Percentiles rank a stretch among this genome's conserved stretches.
phyloP scores from a whole-genome alignment of 768 basidiomycete species.

The Amanita jacksonii region DNA sequence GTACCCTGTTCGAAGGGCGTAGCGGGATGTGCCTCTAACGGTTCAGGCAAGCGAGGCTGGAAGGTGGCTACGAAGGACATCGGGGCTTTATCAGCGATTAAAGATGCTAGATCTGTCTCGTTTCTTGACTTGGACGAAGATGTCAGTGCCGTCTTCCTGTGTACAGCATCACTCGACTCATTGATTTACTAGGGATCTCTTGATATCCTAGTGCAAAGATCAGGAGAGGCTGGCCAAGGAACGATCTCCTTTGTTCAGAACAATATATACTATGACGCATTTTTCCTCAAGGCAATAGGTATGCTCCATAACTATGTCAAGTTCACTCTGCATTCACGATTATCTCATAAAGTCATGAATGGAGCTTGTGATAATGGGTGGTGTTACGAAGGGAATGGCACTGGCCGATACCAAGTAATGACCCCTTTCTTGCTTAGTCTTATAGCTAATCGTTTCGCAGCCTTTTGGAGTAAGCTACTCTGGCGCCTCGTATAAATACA shows the following conservation, averaged over 20 bases:
- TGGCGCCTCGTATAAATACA: conserved; percentile 95
- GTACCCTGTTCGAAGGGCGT: conserved; percentile 47
- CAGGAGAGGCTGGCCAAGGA: conserved; percentile 53
- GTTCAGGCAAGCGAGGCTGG: conserved; percentile 57
- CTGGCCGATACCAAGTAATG: conserved; percentile 64
- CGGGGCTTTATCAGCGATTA: conserved; percentile 51
- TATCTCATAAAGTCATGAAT: conserved; percentile 65
- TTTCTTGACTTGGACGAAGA: conserved; percentile 96
- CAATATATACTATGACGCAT: conserved; percentile 97
- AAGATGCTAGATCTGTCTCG: conserved; percentile 68
- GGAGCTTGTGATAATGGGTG: conserved; percentile 83
- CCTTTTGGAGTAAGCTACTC: conserved; percentile 92
- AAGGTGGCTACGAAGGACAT: conserved; percentile 43
- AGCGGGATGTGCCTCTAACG: conserved; percentile 43
- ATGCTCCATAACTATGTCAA: conserved; percentile 14
- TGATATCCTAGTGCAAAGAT: conserved; percentile 87
- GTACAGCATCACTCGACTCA: neutral
- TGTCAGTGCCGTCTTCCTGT: conserved; percentile 36
- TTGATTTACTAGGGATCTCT: conserved; percentile 54
- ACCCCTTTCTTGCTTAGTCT: conserved; percentile 3
- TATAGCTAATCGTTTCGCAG: conserved; percentile 27
- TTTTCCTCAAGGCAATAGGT: conserved; percentile 97
- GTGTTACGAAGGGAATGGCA: conserved; percentile 56
- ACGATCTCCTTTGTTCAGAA: conserved; percentile 83
- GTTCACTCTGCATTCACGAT: neutral